Percentiles rank a stretch among this genome's conserved stretches.
phyloP scores from a whole-genome alignment of 192 early-diverging fungal species.

The Mortierella hygrophila region DNA sequence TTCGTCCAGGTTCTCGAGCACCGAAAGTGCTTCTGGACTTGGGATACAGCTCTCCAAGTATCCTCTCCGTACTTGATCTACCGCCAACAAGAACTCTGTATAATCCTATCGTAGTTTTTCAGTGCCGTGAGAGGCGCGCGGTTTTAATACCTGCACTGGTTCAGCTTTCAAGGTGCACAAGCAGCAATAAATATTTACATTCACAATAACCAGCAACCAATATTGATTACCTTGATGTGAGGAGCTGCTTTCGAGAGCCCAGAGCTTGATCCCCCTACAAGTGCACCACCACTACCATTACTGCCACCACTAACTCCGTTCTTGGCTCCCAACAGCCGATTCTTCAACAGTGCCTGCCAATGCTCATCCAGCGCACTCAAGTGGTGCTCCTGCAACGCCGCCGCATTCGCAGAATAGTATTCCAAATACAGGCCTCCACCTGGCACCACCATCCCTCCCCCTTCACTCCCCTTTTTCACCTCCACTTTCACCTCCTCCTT shows the following conservation, averaged over 20 bases:
- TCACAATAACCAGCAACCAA: not conserved
- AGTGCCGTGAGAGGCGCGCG: not conserved
- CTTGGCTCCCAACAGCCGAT: not conserved
- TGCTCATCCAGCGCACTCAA: constrained; percentile 28
- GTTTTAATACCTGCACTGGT: not conserved
- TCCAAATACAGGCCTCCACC: constrained; percentile 33
- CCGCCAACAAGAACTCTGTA: constrained; percentile 19
- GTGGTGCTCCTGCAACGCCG: constrained; percentile 35
- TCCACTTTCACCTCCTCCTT: not conserved
- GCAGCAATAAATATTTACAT: too few species aligned
- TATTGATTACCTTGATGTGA: not conserved
- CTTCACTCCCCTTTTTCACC: not conserved
- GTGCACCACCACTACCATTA: not conserved
- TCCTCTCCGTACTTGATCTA: constrained; percentile 28
- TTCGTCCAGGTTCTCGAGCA: constrained; percentile 32
- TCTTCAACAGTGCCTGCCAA: constrained; percentile 30
- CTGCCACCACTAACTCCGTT: not conserved
- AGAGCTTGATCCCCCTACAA: not conserved
- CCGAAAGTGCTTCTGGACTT: constrained; percentile 35
- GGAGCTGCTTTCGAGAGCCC: not conserved
- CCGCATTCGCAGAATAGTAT: constrained; percentile 39
- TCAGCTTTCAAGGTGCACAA: too few species aligned
- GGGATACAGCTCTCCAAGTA: constrained; percentile 45
- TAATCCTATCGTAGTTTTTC: constrained; percentile 8
- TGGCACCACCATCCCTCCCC: not conserved